Percentiles rank a stretch among this genome's conserved stretches.
These are phyloP conservation scores for Leucocoprinus birnbaumii DNA, from an alignment of 768 basidiomycete species.

Conservation along the genomic window DNA sequence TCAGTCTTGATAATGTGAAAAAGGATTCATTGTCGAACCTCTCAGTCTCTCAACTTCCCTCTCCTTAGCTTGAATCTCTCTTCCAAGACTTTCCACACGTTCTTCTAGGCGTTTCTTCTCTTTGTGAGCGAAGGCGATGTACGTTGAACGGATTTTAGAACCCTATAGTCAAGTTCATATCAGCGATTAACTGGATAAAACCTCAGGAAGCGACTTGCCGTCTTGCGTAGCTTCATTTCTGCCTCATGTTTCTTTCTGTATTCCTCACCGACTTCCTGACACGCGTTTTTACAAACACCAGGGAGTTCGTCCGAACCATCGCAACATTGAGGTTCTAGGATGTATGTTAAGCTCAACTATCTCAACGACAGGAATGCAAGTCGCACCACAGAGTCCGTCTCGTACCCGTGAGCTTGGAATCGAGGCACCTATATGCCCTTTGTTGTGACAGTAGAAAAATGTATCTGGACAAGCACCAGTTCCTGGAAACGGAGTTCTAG, in stretches of 20 bases:
- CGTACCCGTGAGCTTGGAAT: constrained; percentile 83
- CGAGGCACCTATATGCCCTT: constrained; percentile 79
- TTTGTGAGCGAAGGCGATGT: constrained; percentile 83
- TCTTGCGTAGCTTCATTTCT: constrained; percentile 77
- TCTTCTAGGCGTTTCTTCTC: constrained; percentile 84
- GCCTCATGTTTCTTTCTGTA: constrained; percentile 68
- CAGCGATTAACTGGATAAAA: neutral
- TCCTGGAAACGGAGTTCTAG: constrained; percentile 41
- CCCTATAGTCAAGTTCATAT: constrained; percentile 47
- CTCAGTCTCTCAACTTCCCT: constrained; percentile 70
- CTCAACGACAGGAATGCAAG: neutral
- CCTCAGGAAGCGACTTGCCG: constrained; percentile 43
- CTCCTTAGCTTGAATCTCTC: constrained; percentile 62
- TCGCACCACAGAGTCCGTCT: constrained; percentile 91
- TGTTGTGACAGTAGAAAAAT: constrained; percentile 82
- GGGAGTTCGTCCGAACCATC: constrained; percentile 91
- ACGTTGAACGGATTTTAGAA: constrained; percentile 85
- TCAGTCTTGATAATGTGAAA: neutral
- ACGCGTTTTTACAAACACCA: constrained; percentile 78
- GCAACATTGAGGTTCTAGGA: constrained; percentile 84
- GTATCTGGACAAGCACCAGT: constrained; percentile 81
- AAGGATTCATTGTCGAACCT: constrained; percentile 40
- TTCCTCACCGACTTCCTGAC: constrained; percentile 69
- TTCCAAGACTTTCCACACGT: constrained; percentile 46
- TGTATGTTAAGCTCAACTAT: constrained; percentile 14